These are phyloP conservation scores for Echria macrotheca DNA, from an alignment of 495 filamentous ascomycete species.

Conservation along the genomic window DNA sequence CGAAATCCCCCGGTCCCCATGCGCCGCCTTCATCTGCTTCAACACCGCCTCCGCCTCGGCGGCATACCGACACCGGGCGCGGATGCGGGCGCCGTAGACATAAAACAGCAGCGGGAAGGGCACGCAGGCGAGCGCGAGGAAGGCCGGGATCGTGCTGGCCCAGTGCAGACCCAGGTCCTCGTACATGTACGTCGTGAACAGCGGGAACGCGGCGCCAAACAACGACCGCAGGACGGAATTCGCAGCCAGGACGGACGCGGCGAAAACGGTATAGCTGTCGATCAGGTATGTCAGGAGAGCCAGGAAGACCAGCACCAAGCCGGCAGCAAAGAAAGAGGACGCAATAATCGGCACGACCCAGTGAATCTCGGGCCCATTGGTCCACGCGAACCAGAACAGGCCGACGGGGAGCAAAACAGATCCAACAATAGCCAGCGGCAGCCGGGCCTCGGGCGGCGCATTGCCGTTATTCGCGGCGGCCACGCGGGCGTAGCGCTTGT, in stretches of 20 bases:
- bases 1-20: not conserved
- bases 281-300: constrained; percentile 75
- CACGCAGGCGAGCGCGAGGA: constrained; percentile 67
- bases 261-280: constrained; percentile 75
- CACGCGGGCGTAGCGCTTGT: constrained; percentile 53
- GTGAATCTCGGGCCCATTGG: constrained; percentile 41
- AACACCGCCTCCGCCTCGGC: constrained; percentile 56
- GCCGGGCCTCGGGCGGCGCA: constrained; percentile 69
- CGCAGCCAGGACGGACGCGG: constrained; percentile 73
- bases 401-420: constrained; percentile 46
- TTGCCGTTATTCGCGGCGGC: constrained; percentile 46
- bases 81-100: constrained; percentile 63
- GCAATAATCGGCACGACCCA: constrained; percentile 50
- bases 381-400: constrained; percentile 62
- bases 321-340: constrained; percentile 42
- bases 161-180: constrained; percentile 70
- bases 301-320: constrained; percentile 58
- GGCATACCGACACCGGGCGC: constrained; percentile 69
- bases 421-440: constrained; percentile 69
- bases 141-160: constrained; percentile 72
- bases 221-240: constrained; percentile 60
- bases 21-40: constrained; percentile 21
- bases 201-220: constrained; percentile 79
- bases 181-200: constrained; percentile 80
- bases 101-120: constrained; percentile 81